Percentiles rank a stretch among this genome's conserved stretches.
Evolutionary conservation across 2,329 filamentous ascomycete genomes (phyloP).

Genomic region (Colletotrichum noveboracense): DNA sequence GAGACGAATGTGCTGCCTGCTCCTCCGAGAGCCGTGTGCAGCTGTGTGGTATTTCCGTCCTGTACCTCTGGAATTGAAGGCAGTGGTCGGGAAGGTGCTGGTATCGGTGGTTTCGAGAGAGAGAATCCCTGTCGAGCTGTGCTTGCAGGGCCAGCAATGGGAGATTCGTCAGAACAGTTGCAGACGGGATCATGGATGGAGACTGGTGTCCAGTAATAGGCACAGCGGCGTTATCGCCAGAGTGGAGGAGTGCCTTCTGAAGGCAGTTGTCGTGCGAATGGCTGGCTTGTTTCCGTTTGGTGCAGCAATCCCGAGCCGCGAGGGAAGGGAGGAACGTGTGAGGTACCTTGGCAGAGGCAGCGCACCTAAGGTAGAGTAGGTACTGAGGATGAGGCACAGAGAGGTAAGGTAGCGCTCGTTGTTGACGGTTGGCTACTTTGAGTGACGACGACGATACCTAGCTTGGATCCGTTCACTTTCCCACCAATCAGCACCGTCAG

Average conservation of each 20-base stretch:
- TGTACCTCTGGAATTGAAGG: not conserved
- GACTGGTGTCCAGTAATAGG: not conserved
- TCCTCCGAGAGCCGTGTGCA: not conserved
- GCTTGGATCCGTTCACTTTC: conserved; percentile 1
- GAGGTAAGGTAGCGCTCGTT: not conserved
- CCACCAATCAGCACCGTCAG: not conserved
- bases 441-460: not conserved
- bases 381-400: not conserved
- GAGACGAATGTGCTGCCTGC: not conserved
- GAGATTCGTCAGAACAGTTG: not conserved
- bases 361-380: not conserved
- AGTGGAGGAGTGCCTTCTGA: not conserved
- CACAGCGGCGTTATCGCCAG: conserved; percentile 1
- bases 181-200: conserved; percentile 6
- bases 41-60: not conserved
- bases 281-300: not conserved
- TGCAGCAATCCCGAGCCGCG: not conserved
- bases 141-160: not conserved
- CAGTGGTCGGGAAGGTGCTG: not conserved
- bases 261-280: not conserved
- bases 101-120: conserved; percentile 9
- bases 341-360: not conserved
- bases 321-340: not conserved
- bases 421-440: not conserved
- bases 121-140: not conserved